Conservation (phyloP, 352 stramenopile genomes). For the Albugo laibachii region DNA sequence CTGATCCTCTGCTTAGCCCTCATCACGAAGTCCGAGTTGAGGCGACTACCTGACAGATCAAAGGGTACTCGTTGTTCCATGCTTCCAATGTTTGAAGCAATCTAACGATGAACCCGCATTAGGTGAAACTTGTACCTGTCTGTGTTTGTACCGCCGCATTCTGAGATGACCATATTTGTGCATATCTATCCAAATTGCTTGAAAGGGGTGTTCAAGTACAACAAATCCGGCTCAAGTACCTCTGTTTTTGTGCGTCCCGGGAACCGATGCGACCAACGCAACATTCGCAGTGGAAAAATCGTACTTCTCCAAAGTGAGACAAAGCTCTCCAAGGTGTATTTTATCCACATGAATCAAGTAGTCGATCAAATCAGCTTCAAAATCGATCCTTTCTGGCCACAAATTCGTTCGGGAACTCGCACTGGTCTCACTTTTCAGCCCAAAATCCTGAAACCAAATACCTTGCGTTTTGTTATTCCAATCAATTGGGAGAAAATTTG, state of each 20-base stretch:
- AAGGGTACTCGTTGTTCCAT: constrained; percentile 25
- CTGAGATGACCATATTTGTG: constrained; percentile 63
- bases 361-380: constrained; percentile 34
- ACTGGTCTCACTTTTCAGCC: constrained; percentile 12
- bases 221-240: constrained; percentile 9
- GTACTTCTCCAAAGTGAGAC: constrained; percentile 24
- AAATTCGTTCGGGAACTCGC: background rate
- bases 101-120: constrained; percentile 7
- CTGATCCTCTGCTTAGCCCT: constrained; percentile 7
- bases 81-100: constrained; percentile 28
- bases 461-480: constrained; percentile 74
- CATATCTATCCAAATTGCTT: constrained; percentile 24
- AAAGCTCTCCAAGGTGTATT: constrained; percentile 8
- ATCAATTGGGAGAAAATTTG: constrained; percentile 63
- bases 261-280: constrained; percentile 39
- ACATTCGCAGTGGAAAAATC: constrained; percentile 40
- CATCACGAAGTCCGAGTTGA: background rate
- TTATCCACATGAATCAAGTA: constrained; percentile 9
- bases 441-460: constrained; percentile 71
- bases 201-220: background rate
- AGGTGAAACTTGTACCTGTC: background rate
- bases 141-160: constrained; percentile 23
- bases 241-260: constrained; percentile 43
- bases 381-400: constrained; percentile 4
- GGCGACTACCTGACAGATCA: constrained; percentile 34